Conservation (phyloP, 2,329 filamentous ascomycete genomes). For the Ceratocystis destructans region DNA sequence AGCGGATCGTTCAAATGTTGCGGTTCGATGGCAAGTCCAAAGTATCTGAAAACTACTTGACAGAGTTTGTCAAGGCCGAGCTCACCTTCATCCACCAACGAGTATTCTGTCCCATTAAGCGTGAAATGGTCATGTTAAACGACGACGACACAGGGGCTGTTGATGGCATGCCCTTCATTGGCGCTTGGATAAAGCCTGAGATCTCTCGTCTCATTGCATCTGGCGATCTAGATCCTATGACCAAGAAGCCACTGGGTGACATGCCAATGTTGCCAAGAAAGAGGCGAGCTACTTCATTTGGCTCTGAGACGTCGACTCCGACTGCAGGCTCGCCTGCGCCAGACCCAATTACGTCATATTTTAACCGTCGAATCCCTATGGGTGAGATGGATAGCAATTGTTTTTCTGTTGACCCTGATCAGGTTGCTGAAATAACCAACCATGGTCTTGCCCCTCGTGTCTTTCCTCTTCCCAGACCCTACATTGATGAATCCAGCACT, state of each 20-base stretch:
- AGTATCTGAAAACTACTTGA: conserved; percentile 68
- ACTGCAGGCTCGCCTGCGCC: conserved; percentile 22
- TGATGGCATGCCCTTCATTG: conserved; percentile 69
- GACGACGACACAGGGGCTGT: conserved; percentile 48
- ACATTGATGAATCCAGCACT: conserved; percentile 31
- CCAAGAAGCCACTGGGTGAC: conserved; percentile 50
- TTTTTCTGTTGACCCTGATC: conserved; percentile 39
- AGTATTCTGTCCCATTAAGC: conserved; percentile 68
- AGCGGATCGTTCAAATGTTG: conserved; percentile 66
- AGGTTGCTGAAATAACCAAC: conserved; percentile 35
- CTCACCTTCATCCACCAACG: conserved; percentile 88
- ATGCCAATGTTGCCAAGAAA: conserved; percentile 27
- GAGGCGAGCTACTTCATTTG: conserved; percentile 8
- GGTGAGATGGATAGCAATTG: conserved; percentile 51
- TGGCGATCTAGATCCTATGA: conserved; percentile 81
- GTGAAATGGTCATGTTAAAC: conserved; percentile 62
- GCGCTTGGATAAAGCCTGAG: conserved; percentile 52
- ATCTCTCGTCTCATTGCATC: conserved; percentile 60
- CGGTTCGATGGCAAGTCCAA: conserved; percentile 79
- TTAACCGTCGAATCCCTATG: conserved; percentile 38
- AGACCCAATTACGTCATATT: conserved; percentile 37
- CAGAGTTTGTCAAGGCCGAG: conserved; percentile 73
- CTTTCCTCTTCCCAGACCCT: conserved; percentile 45
- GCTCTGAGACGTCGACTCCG: conserved; percentile 20
- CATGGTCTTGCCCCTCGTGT: conserved; percentile 40